phyloP scores from a whole-genome alignment of 352 stramenopile genomes.

The Pythium rishiriense region DNA sequence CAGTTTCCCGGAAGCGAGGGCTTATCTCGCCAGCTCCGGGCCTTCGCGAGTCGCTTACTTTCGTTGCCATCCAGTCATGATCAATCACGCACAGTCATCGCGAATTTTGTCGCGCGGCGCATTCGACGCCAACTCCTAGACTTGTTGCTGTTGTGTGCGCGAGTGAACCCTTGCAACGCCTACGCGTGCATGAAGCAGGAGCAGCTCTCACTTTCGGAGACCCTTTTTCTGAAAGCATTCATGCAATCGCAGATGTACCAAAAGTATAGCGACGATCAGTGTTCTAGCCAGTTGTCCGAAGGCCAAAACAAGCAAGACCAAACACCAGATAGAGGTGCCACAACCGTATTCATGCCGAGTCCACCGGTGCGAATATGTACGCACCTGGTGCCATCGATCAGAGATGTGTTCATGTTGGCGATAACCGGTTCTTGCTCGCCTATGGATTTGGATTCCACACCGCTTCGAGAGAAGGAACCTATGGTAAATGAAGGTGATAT shows the following conservation, averaged over 20 bases:
- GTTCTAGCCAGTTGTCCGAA: not conserved
- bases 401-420: conserved; percentile 6
- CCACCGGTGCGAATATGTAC: not conserved
- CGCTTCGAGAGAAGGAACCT: not conserved
- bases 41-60: conserved; percentile 7
- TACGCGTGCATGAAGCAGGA: conserved; percentile 33
- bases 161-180: conserved; percentile 29
- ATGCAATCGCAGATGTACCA: conserved; percentile 36
- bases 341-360: not conserved
- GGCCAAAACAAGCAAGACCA: not conserved
- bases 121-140: conserved; percentile 23
- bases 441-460: not conserved
- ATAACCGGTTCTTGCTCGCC: conserved; percentile 1
- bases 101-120: conserved; percentile 18
- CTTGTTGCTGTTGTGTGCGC: conserved; percentile 19
- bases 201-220: conserved; percentile 29
- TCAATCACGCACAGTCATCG: conserved; percentile 1
- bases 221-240: conserved; percentile 28
- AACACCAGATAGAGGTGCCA: not conserved
- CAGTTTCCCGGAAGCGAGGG: conserved; percentile 25
- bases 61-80: not conserved
- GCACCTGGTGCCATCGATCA: not conserved
- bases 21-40: conserved; percentile 10
- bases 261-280: conserved; percentile 28
- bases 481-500: not conserved